Evolutionary conservation across 495 filamentous ascomycete genomes (phyloP), one percentile per base, ranked within the genome.

Genomic region (Aspergillus steynii): DNA sequence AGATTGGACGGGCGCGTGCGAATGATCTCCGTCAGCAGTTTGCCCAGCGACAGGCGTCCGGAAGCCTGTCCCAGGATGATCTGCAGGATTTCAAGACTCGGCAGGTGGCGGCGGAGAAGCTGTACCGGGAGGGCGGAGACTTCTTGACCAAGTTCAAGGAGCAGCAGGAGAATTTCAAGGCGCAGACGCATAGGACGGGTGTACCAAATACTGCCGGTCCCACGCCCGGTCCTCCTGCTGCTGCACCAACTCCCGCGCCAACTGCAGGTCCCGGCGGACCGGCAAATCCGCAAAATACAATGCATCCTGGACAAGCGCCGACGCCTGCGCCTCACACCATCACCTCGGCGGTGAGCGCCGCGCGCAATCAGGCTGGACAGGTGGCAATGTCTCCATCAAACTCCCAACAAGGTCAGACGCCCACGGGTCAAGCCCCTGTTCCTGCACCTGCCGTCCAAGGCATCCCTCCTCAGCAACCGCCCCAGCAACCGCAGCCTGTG

Each of bases 331-430:
- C 82, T 2, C 82, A 83, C 61, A 83, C 80, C 1, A 77, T 83
- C 37, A 84, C 78, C 59, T 83, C 82, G 49, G 82, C 82, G 5
- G 75, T 83, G 29, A 82, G 77, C 61, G 81, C 81, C 27, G 82
- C 82, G 15, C 72, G 82, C 28, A 80, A 70, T 29, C 81, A 81
- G 61, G 72, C 78, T 14, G 72, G 74, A 1, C 68, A 73, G 37
- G 65, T 70, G 61, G 74, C 68, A 3, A 74, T 76, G 73, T 77
- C 77, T 5, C 77, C 76, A 0, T 69, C 76, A 9, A 65, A 68
- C 20, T 73, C 75, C 3, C 77, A 77, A 32, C 70, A 73, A 34
- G 72, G 75, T 4, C 75, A 78, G 46, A 61, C 69, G 26, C 70
- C 77, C 14, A 60, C 75, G 31, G 53, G 67, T 62, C 77, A 80